A percentile compares a stretch with the other conserved stretches of the same genome.
phyloP scores from a whole-genome alignment of 2,329 filamentous ascomycete genomes.

The Pyrenochaeta sp. region DNA sequence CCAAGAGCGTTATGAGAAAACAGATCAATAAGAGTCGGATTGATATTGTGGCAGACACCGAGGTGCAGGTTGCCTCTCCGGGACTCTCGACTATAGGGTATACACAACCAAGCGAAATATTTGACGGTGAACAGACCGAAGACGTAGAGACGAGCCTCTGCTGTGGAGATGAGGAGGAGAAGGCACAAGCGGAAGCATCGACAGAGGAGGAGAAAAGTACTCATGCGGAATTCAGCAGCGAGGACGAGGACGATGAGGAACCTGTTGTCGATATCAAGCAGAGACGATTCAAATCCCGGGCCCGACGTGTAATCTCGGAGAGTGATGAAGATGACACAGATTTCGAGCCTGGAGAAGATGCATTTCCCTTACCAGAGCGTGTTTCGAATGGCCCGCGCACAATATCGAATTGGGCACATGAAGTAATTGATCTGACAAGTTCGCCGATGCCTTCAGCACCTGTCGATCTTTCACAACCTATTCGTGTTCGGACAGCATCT shows the following conservation, averaged over 20 bases:
- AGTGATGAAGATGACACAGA: conserved; percentile 30
- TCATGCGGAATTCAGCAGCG: conserved; percentile 11
- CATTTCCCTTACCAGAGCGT: neutral
- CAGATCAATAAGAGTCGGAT: conserved; percentile 20
- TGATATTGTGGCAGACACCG: conserved; percentile 15
- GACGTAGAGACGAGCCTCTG: conserved; percentile 40
- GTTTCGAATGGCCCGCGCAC: conserved; percentile 31
- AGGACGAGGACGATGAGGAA: conserved; percentile 40
- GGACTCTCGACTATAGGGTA: conserved; percentile 4
- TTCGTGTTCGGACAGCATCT: conserved; percentile 29
- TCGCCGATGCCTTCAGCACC: conserved; percentile 33
- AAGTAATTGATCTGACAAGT: conserved; percentile 42
- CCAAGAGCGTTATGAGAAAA: conserved; percentile 35
- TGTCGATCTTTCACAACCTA: conserved; percentile 25
- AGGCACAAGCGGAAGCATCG: conserved; percentile 8
- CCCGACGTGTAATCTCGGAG: conserved; percentile 28
- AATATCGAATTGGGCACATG: conserved; percentile 40
- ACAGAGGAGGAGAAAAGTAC: conserved; percentile 12
- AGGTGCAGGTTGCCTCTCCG: conserved; percentile 21
- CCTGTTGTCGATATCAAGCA: conserved; percentile 28
- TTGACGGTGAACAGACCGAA: conserved; percentile 21
- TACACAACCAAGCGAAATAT: no score
- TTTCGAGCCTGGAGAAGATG: conserved; percentile 10
- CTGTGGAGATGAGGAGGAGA: conserved; percentile 36
- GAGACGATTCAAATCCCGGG: conserved; percentile 20